Evolutionary conservation across 805 yeast species (phyloP), one percentile per base, ranked within the genome.

Genomic region (Cyberlindnera maritima): DNA sequence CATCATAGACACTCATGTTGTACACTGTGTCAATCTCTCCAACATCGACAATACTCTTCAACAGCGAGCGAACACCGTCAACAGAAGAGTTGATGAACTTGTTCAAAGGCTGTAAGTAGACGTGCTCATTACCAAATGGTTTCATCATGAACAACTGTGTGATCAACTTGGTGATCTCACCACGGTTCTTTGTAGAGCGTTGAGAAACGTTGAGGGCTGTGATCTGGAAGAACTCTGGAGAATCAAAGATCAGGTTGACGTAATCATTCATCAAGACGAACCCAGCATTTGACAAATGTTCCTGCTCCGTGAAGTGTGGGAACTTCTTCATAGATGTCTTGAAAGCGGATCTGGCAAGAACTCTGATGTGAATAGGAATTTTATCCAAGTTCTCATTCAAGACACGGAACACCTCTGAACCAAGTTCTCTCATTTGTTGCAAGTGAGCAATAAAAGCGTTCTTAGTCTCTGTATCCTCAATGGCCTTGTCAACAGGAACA

Each of bases 81-180:
- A 69, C 66, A 9, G 80, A 74, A 13, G 76, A 68, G 43, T 69
- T 72, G 36, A 89, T 75, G 58, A 79, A 87, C 37, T 85, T 91
- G 62, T 87, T 87, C 59, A 88, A 70, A 1, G 96, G 96, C 60
- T 86, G 90, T 55, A 88, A 65, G 62, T 80, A 88, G 40, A 83
- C 78, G 54, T 85, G 81, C 25, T 74, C 74, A 1, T 66, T 54
- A 13, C 76, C 77, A 66, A 89, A 88, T 2, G 87, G 79, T 51
- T 76, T 74, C 81, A 88, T 80, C 4, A 81, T 64, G 19, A 85
- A 82, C 32, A 86, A 63, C 62, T 88, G 96, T 28, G 76, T 68
- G 43, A 88, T 57, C 11, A 85, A 78, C 47, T 81, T 75, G 28
- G 81, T 67, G 39, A 88, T 69, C 44, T 78, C 77, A 17, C 65